Conservation (phyloP, 2,329 filamentous ascomycete genomes). For the Cercospora sp. region DNA sequence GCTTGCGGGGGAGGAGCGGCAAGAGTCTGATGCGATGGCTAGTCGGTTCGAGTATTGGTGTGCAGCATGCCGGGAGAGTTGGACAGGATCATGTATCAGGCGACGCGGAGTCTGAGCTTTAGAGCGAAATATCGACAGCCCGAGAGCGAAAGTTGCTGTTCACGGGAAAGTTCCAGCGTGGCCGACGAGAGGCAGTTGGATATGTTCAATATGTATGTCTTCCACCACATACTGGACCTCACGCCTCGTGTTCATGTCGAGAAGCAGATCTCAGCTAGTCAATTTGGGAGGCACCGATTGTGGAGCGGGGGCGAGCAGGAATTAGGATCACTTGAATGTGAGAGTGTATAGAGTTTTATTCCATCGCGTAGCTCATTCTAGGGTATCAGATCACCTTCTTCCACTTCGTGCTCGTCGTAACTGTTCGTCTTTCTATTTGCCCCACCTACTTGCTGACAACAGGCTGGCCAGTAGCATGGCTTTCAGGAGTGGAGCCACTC, state of each 20-base stretch:
- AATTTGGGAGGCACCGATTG: not conserved
- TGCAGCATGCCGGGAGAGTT: not conserved
- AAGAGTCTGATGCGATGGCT: not conserved
- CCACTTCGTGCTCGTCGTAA: not conserved
- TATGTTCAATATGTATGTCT: not conserved
- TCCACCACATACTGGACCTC: too few relatives aligned
- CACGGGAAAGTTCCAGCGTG: not conserved
- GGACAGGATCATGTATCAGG: not conserved
- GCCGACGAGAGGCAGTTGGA: not conserved
- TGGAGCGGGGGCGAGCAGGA: not conserved
- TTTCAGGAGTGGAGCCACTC: not conserved
- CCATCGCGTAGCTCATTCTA: not conserved
- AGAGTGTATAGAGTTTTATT: not conserved
- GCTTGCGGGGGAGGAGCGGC: not conserved
- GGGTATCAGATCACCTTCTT: constrained; percentile 2
- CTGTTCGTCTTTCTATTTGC: too few relatives aligned
- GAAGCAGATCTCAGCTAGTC: not conserved
- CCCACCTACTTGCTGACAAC: not conserved
- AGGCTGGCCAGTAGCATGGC: constrained; percentile 9
- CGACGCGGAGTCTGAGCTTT: not conserved
- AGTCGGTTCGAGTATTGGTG: too few relatives aligned
- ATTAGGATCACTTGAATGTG: not conserved
- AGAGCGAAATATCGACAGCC: too few relatives aligned
- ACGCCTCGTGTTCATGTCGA: not conserved
- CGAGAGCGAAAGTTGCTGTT: not conserved